phyloP scores from a whole-genome alignment of 805 yeast genomes.

The Ogataea paradorogensis region DNA sequence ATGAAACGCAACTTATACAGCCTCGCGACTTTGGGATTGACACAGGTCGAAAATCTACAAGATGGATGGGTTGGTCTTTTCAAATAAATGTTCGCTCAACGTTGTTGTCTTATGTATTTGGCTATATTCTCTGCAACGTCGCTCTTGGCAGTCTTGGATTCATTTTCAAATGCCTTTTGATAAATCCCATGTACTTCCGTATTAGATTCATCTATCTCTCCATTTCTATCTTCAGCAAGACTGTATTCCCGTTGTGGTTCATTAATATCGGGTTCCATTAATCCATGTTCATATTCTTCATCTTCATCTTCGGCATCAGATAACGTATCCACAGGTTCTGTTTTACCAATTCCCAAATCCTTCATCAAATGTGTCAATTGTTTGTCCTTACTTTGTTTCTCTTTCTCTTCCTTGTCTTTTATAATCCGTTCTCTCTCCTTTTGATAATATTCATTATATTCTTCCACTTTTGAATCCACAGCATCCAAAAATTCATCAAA shows the following conservation, averaged over 20 bases:
- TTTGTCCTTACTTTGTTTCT: conserved; percentile 66
- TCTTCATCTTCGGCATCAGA: conserved; percentile 49
- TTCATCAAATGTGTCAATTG: conserved; percentile 74
- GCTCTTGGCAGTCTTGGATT: conserved; percentile 59
- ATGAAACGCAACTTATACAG: conserved; percentile 21
- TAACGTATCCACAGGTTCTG: conserved; percentile 44
- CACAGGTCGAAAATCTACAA: conserved; percentile 18
- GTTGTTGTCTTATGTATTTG: conserved; percentile 45
- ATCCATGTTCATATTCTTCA: conserved; percentile 41
- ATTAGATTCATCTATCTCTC: conserved; percentile 53
- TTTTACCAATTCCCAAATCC: conserved; percentile 67
- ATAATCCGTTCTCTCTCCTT: conserved; percentile 82
- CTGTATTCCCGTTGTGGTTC: conserved; percentile 62
- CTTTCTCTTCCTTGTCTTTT: conserved; percentile 73
- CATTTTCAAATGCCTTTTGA: conserved; percentile 65
- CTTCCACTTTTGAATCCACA: conserved; percentile 83
- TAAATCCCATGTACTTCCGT: conserved; percentile 63
- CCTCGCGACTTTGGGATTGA: conserved; percentile 27
- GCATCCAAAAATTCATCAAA: conserved; percentile 86
- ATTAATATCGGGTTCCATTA: conserved; percentile 38
- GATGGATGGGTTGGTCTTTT: conserved; percentile 24
- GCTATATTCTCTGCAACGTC: conserved; percentile 73
- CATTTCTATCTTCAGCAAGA: conserved; percentile 59
- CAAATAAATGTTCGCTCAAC: conserved; percentile 8
- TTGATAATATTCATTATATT: conserved; percentile 77